Base-by-base conservation (phyloP, 306 rosid species). In the Trifolium pratense region DNA sequence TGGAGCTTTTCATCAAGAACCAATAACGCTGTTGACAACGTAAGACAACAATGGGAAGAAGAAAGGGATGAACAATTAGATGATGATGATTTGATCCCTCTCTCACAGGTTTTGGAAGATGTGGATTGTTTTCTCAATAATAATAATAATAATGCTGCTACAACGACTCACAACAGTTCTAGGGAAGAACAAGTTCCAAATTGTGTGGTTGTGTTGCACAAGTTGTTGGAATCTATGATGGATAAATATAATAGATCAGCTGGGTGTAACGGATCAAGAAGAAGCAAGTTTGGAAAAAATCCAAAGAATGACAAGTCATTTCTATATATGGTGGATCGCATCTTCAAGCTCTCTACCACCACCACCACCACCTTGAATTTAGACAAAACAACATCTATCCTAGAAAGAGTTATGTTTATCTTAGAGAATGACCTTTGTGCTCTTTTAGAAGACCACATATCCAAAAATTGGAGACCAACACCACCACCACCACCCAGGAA, bases 381-480 rank as follows among this genome's bases (percentile, higher is more conserved):
- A 11, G 87, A 88, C 48, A 71, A 81, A 59, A 79, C 80, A 45
- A 83, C 71, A 66, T 49, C 62, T 1, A 77, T 69, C 62, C 62
- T 84, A 0, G 95, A 92, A 42, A 80, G 73, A 73, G 87, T 88
- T 26, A 87, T 90, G 95, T 72, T 75, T 34, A 40, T 87, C 1
- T 64, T 92, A 40, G 95, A 86, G 12, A 89, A 83, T 23, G 85
- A 84, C 15, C 73, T 92, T 3, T 86, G 85, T 3, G 16, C 31
- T 36, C 86, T 87, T 49, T 73, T 90, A 0, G 75, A 79, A 10
- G 71, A 80, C 11, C 57, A 68, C 3, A 83, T 76, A 34, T 13
- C 66, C 23, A 80, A 70, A 70, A 9, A 65, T 11, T 14, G 0
- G 12, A 14, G 20, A 59, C 18, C 20, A 31, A 13, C 37, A 12